phyloP scores from a whole-genome alignment of 768 basidiomycete species.

The Mycena epipterygia region DNA sequence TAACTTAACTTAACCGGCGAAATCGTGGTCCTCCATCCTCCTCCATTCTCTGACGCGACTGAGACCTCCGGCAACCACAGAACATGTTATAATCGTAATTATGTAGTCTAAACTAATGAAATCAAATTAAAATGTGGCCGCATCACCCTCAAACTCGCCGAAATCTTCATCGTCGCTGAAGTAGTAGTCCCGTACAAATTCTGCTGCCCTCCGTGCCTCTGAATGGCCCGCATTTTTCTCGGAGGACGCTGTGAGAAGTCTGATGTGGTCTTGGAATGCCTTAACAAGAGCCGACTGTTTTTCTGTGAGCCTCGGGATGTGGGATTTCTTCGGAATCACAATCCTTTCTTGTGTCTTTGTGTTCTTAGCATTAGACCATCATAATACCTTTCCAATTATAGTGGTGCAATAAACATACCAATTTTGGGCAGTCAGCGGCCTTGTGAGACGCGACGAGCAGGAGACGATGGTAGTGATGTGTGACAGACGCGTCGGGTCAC shows the following conservation, averaged over 20 bases:
- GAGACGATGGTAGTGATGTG: constrained; percentile 21
- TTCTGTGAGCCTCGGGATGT: background rate
- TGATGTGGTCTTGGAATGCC: background rate
- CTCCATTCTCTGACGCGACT: background rate
- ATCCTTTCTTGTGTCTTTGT: constrained; percentile 8
- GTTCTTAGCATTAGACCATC: constrained; percentile 2
- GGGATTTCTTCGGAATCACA: no score
- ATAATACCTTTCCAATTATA: background rate
- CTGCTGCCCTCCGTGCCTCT: background rate
- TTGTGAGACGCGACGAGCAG: constrained; percentile 14
- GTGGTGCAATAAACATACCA: background rate
- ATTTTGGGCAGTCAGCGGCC: background rate
- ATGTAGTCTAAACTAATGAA: constrained; percentile 10
- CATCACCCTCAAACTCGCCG: constrained; percentile 22
- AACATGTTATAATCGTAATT: constrained; percentile 4
- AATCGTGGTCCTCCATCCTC: constrained; percentile 17
- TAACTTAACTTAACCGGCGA: constrained; percentile 25
- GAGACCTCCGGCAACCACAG: background rate
- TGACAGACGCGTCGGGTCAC: constrained; percentile 24
- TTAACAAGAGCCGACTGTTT: constrained; percentile 17
- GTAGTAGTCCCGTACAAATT: constrained; percentile 1
- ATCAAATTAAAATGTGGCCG: constrained; percentile 8
- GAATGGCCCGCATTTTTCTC: background rate
- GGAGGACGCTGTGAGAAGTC: constrained; percentile 1
- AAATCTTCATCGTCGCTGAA: constrained; percentile 16